Percentiles rank a stretch among this genome's conserved stretches.
phyloP scores from a whole-genome alignment of 345 rosid species.

The Cardamine occulta region DNA sequence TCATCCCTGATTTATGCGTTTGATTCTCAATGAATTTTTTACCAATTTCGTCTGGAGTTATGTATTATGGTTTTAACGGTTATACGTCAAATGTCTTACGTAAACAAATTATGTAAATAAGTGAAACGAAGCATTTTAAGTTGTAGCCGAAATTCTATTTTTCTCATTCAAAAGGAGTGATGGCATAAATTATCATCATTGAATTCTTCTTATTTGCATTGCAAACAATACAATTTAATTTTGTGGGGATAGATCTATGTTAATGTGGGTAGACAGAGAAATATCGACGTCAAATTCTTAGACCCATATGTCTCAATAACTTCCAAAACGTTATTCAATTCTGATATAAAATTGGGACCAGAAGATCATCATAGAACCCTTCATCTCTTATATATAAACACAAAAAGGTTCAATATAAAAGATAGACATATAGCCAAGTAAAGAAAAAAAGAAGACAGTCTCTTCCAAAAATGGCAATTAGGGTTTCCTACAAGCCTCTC shows the following conservation, averaged over 20 bases:
- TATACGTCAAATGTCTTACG: background rate
- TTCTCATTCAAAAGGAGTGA: slow-evolving; percentile 19
- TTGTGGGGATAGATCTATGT: slow-evolving; percentile 37
- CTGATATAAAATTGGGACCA: slow-evolving; percentile 41
- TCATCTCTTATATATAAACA: slow-evolving; percentile 43
- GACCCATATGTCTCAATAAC: slow-evolving; percentile 46
- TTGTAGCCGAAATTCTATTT: slow-evolving; percentile 13
- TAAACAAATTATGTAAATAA: background rate
- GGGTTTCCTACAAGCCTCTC: slow-evolving; percentile 43
- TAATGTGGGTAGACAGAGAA: slow-evolving; percentile 42
- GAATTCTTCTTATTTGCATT: slow-evolving; percentile 7
- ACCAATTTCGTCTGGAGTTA: background rate
- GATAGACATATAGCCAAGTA: slow-evolving; percentile 19
- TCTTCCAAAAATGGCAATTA: slow-evolving; percentile 42
- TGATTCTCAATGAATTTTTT: background rate
- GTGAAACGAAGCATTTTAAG: slow-evolving; percentile 11
- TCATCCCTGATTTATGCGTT: background rate
- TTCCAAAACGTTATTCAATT: slow-evolving; percentile 42
- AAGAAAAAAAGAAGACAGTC: background rate
- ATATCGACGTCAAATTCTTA: slow-evolving; percentile 36
- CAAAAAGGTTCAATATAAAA: slow-evolving; percentile 34
- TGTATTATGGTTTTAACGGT: background rate
- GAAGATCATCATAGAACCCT: slow-evolving; percentile 37
- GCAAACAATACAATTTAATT: slow-evolving; percentile 32
- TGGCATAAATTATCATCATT: slow-evolving; percentile 18